A percentile compares a stretch with the other conserved stretches of the same genome.
These are phyloP conservation scores for Colletotrichum sp. DNA, from an alignment of 2,329 filamentous ascomycete genomes.

Conservation along the genomic window DNA sequence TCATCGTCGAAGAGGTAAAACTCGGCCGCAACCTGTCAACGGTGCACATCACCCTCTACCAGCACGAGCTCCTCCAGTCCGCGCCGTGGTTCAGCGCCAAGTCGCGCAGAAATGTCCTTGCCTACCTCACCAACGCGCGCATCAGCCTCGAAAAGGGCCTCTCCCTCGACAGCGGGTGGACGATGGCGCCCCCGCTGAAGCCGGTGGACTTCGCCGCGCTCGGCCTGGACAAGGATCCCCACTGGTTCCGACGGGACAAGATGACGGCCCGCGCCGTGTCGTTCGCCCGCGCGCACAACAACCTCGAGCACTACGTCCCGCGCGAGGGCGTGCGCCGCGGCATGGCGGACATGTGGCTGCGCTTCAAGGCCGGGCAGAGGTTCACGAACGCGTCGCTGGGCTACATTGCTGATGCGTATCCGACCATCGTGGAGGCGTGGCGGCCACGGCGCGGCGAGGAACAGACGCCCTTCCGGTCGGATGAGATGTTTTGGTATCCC, in stretches of 20 bases:
- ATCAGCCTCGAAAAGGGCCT: conserved; percentile 35
- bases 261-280: not conserved
- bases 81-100: conserved; percentile 38
- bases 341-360: conserved; percentile 67
- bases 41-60: conserved; percentile 45
- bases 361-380: conserved; percentile 59
- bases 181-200: conserved; percentile 18
- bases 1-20: conserved; percentile 46
- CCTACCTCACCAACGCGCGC: conserved; percentile 44
- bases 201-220: conserved; percentile 29
- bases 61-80: conserved; percentile 34
- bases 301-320: conserved; percentile 26
- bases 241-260: conserved; percentile 27
- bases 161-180: conserved; percentile 12
- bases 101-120: conserved; percentile 34
- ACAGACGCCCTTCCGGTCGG: conserved; percentile 35
- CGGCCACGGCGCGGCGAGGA: conserved; percentile 32
- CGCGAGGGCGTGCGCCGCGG: conserved; percentile 11
- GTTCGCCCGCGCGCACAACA: conserved; percentile 28
- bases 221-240: conserved; percentile 24
- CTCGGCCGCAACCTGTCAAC: conserved; percentile 44
- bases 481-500: conserved; percentile 70
- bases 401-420: conserved; percentile 72
- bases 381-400: conserved; percentile 70
- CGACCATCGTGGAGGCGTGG: conserved; percentile 64